Base-by-base conservation (phyloP, 1,139 yeast species). In the Spencermartinsiella ligniputridi region DNA sequence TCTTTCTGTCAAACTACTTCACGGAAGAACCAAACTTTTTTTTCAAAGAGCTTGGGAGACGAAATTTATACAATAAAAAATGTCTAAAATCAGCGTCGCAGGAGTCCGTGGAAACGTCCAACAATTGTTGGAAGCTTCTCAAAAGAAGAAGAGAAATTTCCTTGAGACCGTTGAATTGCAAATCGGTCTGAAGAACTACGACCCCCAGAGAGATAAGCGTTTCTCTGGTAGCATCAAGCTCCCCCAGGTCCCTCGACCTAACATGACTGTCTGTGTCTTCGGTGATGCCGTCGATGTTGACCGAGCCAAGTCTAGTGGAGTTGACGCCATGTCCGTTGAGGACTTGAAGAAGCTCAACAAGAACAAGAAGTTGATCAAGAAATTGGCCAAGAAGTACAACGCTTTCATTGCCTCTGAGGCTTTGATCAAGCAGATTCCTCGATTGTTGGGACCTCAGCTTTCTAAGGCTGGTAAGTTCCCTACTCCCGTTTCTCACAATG, bases 391-490 rank as follows among this genome's bases (percentile, higher is more conserved):
- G 95, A 94, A 94, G 83, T 94, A 94, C 94, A 90, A 88, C 72
- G 97, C 98, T 67, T 94, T 94, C 83, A 75, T 94, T 71, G 97
- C 99, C 75, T 94, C 98, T 62, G 98, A 94, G 76, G 96, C 87
- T 65, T 87, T 94, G 76, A 94, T 94, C 74, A 92, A 92, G 83
- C 98, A 94, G 81, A 96, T 94, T 72, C 99, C 99, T 77, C 94
- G 99, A 84, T 84, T 94, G 72, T 84, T 94, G 72, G 99, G 99
- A 79, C 99, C 99, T 74, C 97, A 94, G 76, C 90, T 94, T 73
- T 94, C 98, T 65, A 94, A 94, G 88, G 98, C 97, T 72, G 98
- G 98, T 86, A 94, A 94, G 90, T 94, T 94, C 96, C 99, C 99
- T 76, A 90, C 98, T 74, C 98, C 99, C 76, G 97, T 94, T 67